Percentiles rank a stretch among this genome's conserved stretches.
Evolutionary conservation across 352 stramenopile species (phyloP).

Genomic region (Phytopythium montanum): DNA sequence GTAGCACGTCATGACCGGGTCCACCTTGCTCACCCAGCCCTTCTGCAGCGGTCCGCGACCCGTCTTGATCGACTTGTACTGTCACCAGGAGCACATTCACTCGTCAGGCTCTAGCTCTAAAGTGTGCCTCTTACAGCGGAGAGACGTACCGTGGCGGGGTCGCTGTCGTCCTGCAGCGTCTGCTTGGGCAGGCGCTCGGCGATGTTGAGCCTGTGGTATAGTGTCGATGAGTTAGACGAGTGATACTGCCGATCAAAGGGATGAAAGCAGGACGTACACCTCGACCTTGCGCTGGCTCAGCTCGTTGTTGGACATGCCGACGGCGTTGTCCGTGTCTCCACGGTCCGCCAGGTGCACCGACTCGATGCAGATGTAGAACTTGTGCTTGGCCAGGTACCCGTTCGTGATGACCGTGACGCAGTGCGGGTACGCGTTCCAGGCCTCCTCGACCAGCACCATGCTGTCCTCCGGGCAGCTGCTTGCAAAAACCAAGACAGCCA

Average conservation of each 20-base stretch:
- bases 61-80: constrained; percentile 76
- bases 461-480: constrained; percentile 78
- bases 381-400: constrained; percentile 81
- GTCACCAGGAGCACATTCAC: neutral
- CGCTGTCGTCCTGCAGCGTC: constrained; percentile 63
- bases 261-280: constrained; percentile 42
- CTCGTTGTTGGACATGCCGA: constrained; percentile 65
- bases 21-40: constrained; percentile 65
- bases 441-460: constrained; percentile 84
- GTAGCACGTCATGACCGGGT: constrained; percentile 85
- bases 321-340: constrained; percentile 60
- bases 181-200: constrained; percentile 74
- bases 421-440: constrained; percentile 86
- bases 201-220: constrained; percentile 60
- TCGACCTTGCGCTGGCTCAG: constrained; percentile 74
- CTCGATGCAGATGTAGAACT: constrained; percentile 87
- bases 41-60: constrained; percentile 58
- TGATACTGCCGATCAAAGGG: neutral
- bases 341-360: constrained; percentile 65
- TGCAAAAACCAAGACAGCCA: constrained; percentile 6
- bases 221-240: neutral
- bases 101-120: neutral
- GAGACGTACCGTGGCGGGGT: constrained; percentile 45
- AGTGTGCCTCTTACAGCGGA: neutral
- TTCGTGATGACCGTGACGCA: constrained; percentile 86